Evolutionary conservation across 1,284 basidiomycete species (phyloP).

Genomic region (Ganoderma resinaceum): DNA sequence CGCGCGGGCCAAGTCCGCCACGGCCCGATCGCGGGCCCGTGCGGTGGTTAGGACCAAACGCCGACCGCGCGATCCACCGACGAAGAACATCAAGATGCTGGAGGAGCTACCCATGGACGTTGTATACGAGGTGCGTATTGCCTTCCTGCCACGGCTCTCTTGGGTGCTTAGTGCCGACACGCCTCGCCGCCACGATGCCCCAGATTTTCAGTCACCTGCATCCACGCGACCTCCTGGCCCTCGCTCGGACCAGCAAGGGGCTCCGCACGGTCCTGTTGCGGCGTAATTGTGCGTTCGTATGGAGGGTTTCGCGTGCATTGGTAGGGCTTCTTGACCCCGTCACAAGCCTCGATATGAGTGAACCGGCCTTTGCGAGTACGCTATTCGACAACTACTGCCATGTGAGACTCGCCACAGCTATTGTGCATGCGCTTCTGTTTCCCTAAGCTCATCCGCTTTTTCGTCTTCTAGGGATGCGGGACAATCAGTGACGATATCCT

Average conservation of each 20-base stretch:
- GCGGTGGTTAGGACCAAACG: neutral
- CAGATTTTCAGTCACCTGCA: conserved; percentile 27
- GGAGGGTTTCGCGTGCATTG: neutral
- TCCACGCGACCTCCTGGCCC: conserved; percentile 26
- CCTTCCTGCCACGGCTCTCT: neutral
- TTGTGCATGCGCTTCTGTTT: neutral
- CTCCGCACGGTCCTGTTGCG: conserved; percentile 23
- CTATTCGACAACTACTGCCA: conserved; percentile 34
- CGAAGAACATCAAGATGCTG: neutral
- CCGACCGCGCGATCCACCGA: neutral
- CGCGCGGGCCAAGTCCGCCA: neutral
- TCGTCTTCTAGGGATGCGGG: neutral
- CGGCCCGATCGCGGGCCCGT: neutral
- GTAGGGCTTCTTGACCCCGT: neutral
- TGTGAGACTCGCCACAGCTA: conserved; percentile 18
- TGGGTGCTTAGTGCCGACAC: neutral
- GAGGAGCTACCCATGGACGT: neutral
- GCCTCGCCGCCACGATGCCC: neutral
- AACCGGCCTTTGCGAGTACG: conserved; percentile 36
- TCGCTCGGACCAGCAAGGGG: conserved; percentile 23
- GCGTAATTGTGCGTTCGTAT: conserved; percentile 1
- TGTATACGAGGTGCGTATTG: neutral
- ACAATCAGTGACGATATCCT: neutral
- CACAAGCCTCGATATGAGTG: conserved; percentile 28
- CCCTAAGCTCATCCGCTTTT: neutral